Evolutionary conservation across 495 filamentous ascomycete genomes (phyloP), one percentile per base, ranked within the genome.

Genomic region (Terfezia claveryi): DNA sequence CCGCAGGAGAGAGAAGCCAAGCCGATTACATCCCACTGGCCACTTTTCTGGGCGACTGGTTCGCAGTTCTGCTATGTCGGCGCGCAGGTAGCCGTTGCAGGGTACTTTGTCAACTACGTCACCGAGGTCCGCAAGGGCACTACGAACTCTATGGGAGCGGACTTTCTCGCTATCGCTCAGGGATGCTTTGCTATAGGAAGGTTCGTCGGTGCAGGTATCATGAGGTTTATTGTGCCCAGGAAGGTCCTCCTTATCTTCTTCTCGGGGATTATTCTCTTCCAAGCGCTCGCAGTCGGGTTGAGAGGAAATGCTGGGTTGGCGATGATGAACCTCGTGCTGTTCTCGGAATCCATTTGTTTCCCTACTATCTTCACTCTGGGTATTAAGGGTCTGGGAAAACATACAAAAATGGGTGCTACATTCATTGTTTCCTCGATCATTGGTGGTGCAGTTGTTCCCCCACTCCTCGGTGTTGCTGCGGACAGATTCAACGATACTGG

Each of bases 41-140:
- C 71, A 8, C 70, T 85, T 5, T 83, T 84, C 70, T 76, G 75
- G 60, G 81, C 77, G 14, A 72, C 77, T 0, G 72, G 72, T 36
- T 74, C 80, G 6, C 80, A 85, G 62, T 84, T 85, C 66, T 83
- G 77, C 65, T 87, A 82, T 63, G 75, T 77, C 2, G 81, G 81
- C 37, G 73, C 78, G 20, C 80, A 85, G 64, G 72, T 76, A 27
- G 74, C 73, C 12, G 72, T 75, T 49, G 72, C 73, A 0, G 64
- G 70, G 4, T 74, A 73, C 62, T 78, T 79, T 63, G 77, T 79
- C 62, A 79, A 79, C 66, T 80, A 79, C 54, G 71, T 70, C 7
- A 71, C 69, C 7, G 74, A 79, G 51, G 72, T 71, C 12, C 68
- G 75, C 52, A 57, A 64, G 2, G 69, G 70, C 46, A 76, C 71